A percentile compares a stretch with the other conserved stretches of the same genome.
Conservation (phyloP, 2,329 filamentous ascomycete species). For the Beauveria medogensis region DNA sequence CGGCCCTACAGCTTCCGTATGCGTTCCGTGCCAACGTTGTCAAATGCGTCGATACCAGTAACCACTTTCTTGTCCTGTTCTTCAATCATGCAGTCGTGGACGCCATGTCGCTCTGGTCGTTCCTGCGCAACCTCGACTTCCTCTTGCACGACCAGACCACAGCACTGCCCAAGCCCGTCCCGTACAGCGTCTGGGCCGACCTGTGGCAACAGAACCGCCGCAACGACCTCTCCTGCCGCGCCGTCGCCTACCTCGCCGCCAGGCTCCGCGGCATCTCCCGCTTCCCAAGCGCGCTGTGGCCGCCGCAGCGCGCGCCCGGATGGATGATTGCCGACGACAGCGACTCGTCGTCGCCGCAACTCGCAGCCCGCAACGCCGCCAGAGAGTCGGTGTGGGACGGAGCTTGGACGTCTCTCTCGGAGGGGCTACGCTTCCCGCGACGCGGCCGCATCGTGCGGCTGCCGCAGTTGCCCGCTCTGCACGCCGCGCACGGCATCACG, state of each 20-base stretch:
- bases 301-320: slow-evolving; percentile 23
- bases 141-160: slow-evolving; percentile 17
- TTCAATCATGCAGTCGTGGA: slow-evolving; percentile 30
- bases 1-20: slow-evolving; percentile 16
- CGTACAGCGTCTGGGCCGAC: slow-evolving; percentile 25
- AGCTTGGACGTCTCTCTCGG: slow-evolving; percentile 24
- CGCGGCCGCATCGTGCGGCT: slow-evolving; percentile 23
- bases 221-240: slow-evolving; percentile 20
- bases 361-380: neutral
- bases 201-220: slow-evolving; percentile 23
- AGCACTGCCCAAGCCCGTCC: slow-evolving; percentile 17
- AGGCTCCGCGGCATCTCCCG: slow-evolving; percentile 28
- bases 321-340: slow-evolving; percentile 27
- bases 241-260: slow-evolving; percentile 23
- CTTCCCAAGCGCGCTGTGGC: slow-evolving; percentile 24
- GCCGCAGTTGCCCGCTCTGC: slow-evolving; percentile 18
- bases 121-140: slow-evolving; percentile 25
- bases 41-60: slow-evolving; percentile 12
- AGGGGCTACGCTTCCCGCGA: slow-evolving; percentile 23
- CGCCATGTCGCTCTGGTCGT: slow-evolving; percentile 25
- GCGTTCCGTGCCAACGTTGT: slow-evolving; percentile 25
- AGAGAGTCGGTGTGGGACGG: slow-evolving; percentile 15
- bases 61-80: slow-evolving; percentile 20
- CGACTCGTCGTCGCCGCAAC: slow-evolving; percentile 11
- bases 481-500: slow-evolving; percentile 15